Evolutionary conservation across 139 green algal species (phyloP), one percentile per base, ranked within the genome.

Genomic region (Chlorella sp.): DNA sequence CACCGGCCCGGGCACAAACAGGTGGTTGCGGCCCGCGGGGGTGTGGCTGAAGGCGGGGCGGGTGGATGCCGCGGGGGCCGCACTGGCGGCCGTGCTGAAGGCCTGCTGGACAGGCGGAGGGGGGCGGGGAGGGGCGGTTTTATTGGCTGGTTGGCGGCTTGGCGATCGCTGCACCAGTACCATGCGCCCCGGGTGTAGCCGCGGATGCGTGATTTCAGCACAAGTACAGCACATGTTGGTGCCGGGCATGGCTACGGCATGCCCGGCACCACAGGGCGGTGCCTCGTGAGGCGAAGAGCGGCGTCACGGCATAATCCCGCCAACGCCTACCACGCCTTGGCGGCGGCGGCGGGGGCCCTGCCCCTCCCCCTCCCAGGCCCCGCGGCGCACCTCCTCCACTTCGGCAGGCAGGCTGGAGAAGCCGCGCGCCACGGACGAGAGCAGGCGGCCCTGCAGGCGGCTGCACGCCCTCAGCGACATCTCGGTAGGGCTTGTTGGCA

Each of bases 1-100:
- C 25, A 98, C 96, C 0, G 97, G 97, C n/a, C 96, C 87, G 70
- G 95, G 96, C 51, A 99, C 96, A 85, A 96, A 98, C 12, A 99
- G 89, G 71, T 99, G 97, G 89, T 99, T 98, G 26, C 95, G 89
- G 0, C 95, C 95, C 25, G 95, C 90, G 3, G 95, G 95, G 2
- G 72, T 82, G 83, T 95, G 96, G 26, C 88, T 94, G 87, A 96
- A 98, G 2, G 88, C 82, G 11, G 89, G 85, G 23, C 76, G 57
- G 12, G 60, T 56, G 39, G 28, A 17, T 3, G 71, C 20, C 7
- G 76, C 38, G 15, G 57, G 36, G 51, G 7, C 44, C 44, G 44
- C 44, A 9, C 44, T 51, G 44, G n/a, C 63, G 26, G 73, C 41
- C 11, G 41, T 68, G 30, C 28, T 25, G 60, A 82, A 65, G 39